These are phyloP conservation scores for Moniliella sp. DNA, from an alignment of 1,284 basidiomycete species.

Conservation along the genomic window DNA sequence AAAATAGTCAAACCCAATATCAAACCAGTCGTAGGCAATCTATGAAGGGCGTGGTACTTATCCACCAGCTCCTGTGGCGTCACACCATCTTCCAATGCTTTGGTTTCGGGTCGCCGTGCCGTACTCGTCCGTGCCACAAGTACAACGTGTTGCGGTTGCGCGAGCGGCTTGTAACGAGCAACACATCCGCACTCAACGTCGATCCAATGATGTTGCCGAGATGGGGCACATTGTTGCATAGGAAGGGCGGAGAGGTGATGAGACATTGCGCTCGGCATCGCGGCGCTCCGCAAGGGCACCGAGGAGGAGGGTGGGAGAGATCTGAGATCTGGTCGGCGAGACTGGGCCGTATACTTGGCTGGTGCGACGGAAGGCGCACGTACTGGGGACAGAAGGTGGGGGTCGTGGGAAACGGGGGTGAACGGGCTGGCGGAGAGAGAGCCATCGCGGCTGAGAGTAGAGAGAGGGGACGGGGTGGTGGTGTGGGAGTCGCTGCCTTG, in stretches of 20 bases:
- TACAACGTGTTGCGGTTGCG: slow-evolving; percentile 43
- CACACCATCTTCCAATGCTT: slow-evolving; percentile 78
- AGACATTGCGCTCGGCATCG: too few species aligned
- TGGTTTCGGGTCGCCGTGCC: slow-evolving; percentile 94
- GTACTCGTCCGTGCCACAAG: slow-evolving; percentile 95
- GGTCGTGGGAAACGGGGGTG: too few species aligned
- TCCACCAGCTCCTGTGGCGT: slow-evolving; percentile 71
- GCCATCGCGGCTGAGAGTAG: too few species aligned
- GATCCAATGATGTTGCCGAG: slow-evolving; percentile 96
- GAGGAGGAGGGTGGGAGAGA: too few species aligned
- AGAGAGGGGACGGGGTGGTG: too few species aligned
- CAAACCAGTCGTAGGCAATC: slow-evolving; percentile 88
- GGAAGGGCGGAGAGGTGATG: slow-evolving; percentile 85
- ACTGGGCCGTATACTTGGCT: too few species aligned
- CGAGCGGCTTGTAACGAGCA: slow-evolving; percentile 53
- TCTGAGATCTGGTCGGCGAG: too few species aligned
- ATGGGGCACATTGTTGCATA: slow-evolving; percentile 95
- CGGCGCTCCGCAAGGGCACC: too few species aligned
- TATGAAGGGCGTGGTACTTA: slow-evolving; percentile 74
- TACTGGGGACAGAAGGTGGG: too few species aligned
- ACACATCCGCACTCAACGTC: slow-evolving; percentile 82
- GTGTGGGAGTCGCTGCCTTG: too few species aligned
- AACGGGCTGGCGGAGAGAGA: too few species aligned
- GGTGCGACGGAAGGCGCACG: too few species aligned
- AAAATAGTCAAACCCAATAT: slow-evolving; percentile 80